Evolutionary conservation across 805 yeast species (phyloP).

Genomic region (Cephaloascus fragrans): DNA sequence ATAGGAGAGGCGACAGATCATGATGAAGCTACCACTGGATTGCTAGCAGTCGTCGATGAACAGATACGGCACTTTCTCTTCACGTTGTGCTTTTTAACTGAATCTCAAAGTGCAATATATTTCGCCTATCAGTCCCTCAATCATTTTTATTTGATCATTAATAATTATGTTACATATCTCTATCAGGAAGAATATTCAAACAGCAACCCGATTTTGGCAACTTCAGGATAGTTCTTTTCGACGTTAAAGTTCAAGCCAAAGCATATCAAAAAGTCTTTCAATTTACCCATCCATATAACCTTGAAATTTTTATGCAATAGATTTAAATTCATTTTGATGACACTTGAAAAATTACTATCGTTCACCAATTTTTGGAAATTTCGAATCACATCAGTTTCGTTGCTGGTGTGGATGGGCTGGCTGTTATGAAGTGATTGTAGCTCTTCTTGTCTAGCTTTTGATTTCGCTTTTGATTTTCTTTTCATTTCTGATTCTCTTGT

Average conservation of each 20-base stretch:
- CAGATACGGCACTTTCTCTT: too few species aligned
- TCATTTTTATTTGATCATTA: too few species aligned
- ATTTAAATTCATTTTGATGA: constrained; percentile 65
- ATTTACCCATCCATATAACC: constrained; percentile 82
- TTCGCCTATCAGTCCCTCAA: too few species aligned
- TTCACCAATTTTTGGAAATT: constrained; percentile 42
- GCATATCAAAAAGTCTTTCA: constrained; percentile 67
- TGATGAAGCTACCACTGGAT: too few species aligned
- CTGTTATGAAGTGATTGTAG: too few species aligned
- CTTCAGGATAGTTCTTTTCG: constrained; percentile 34
- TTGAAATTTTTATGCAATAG: constrained; percentile 51
- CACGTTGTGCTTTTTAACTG: too few species aligned
- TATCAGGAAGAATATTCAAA: constrained; percentile 51
- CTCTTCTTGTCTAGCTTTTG: not conserved
- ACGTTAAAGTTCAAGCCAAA: constrained; percentile 55
- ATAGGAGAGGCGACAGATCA: too few species aligned
- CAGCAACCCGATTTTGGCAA: constrained; percentile 46
- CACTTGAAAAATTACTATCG: constrained; percentile 53
- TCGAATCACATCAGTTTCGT: constrained; percentile 26
- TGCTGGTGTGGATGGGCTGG: too few species aligned
- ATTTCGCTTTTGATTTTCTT: constrained; percentile 1
- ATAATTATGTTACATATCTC: too few species aligned
- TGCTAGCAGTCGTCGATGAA: too few species aligned
- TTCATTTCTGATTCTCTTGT: not conserved
- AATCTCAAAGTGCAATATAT: too few species aligned